Percentiles rank a stretch among this genome's conserved stretches.
These are phyloP conservation scores for Candida freyschussii DNA, from an alignment of 1,139 yeast species.

Conservation along the genomic window DNA sequence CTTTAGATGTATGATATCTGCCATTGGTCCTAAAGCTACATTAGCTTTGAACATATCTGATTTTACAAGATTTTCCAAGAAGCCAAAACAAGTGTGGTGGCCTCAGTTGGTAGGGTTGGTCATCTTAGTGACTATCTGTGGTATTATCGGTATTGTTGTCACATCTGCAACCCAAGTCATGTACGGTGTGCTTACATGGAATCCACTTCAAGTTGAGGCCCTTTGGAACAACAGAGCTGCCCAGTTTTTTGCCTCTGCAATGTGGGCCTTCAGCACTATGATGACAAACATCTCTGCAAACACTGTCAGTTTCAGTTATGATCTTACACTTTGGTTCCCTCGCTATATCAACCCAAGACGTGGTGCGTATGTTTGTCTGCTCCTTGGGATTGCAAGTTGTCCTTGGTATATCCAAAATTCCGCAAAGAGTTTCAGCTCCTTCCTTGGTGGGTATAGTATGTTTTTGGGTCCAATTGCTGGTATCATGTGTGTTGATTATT, in stretches of 20 bases:
- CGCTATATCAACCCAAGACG: slow-evolving; percentile 40
- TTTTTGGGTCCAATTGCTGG: slow-evolving; percentile 34
- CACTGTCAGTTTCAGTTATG: slow-evolving; percentile 57
- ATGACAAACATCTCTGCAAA: slow-evolving; percentile 59
- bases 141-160: slow-evolving; percentile 30
- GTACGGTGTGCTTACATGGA: slow-evolving; percentile 33
- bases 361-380: slow-evolving; percentile 30
- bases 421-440: slow-evolving; percentile 30
- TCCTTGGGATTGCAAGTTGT: slow-evolving; percentile 34
- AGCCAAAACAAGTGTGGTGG: slow-evolving; percentile 29
- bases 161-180: slow-evolving; percentile 30
- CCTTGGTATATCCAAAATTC: slow-evolving; percentile 35
- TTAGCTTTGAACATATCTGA: slow-evolving; percentile 36
- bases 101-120: slow-evolving; percentile 33
- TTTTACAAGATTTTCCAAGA: slow-evolving; percentile 34
- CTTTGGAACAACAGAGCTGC: slow-evolving; percentile 45
- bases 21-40: slow-evolving; percentile 37
- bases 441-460: slow-evolving; percentile 33
- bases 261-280: slow-evolving; percentile 51
- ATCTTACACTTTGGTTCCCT: slow-evolving; percentile 51
- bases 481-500: slow-evolving; percentile 30
- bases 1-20: slow-evolving; percentile 30
- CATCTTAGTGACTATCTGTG: slow-evolving; percentile 30
- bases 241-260: slow-evolving; percentile 46
- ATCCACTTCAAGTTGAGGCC: slow-evolving; percentile 31